A percentile compares a stretch with the other conserved stretches of the same genome.
Evolutionary conservation across 148 eudicot genomes (phyloP).

Genomic region (Nepenthes gracilis): DNA sequence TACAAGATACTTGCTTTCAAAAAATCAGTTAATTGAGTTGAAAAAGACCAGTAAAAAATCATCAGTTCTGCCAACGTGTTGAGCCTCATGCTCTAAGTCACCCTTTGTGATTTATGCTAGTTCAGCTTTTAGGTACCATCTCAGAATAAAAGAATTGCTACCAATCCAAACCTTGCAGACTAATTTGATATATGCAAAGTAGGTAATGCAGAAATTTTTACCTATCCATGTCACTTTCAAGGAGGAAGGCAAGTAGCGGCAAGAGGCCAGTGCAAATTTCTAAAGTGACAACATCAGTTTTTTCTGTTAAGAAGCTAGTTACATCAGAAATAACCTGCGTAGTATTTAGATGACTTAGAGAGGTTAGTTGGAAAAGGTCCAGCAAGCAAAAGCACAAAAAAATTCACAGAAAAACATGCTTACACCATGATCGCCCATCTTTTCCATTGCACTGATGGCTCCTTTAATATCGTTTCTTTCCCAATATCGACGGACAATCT

Average conservation of each 20-base stretch:
- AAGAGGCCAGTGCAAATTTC: constrained; percentile 70
- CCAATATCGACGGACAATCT: constrained; percentile 79
- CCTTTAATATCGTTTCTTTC: constrained; percentile 85
- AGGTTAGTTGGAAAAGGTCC: background rate
- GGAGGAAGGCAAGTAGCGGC: constrained; percentile 69
- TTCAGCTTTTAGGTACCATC: too few species aligned
- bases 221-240: constrained; percentile 85
- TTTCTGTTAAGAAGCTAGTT: constrained; percentile 59
- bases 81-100: too few species aligned
- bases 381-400: background rate
- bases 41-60: too few species aligned
- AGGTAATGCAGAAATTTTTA: background rate
- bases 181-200: background rate
- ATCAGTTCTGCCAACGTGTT: too few species aligned
- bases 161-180: too few species aligned
- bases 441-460: constrained; percentile 62
- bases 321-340: constrained; percentile 88
- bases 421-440: constrained; percentile 89
- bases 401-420: constrained; percentile 11
- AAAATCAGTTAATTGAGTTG: too few species aligned
- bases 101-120: too few species aligned
- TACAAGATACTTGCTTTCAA: too few species aligned
- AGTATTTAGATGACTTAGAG: constrained; percentile 6
- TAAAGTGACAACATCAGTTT: constrained; percentile 64
- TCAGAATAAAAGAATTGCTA: too few species aligned